Conservation (phyloP, 495 filamentous ascomycete genomes). For the Ascobolus immersus region DNA sequence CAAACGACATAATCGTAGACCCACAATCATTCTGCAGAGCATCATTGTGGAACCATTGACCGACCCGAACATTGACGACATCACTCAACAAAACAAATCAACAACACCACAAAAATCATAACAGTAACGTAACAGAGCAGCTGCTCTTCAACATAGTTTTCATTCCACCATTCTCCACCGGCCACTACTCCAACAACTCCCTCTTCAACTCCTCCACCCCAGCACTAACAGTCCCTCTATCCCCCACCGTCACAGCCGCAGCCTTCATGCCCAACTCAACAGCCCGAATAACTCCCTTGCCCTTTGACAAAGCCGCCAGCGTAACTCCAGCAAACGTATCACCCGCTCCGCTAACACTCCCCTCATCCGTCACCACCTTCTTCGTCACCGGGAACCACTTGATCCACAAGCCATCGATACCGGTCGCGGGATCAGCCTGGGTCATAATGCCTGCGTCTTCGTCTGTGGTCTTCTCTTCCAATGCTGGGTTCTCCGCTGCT, state of each 20-base stretch:
- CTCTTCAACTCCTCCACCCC: conserved; percentile 14
- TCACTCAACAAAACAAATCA: too few relatives aligned
- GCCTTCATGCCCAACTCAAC: conserved; percentile 45
- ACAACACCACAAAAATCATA: too few relatives aligned
- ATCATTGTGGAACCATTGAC: too few relatives aligned
- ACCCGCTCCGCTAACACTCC: conserved; percentile 82
- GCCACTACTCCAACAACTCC: too few relatives aligned
- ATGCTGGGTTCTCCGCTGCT: conserved; percentile 25
- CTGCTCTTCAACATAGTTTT: too few relatives aligned
- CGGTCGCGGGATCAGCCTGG: conserved; percentile 3
- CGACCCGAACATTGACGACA: too few relatives aligned
- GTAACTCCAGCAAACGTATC: conserved; percentile 72
- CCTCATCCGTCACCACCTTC: conserved; percentile 35
- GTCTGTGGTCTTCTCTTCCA: background rate
- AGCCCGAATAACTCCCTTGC: conserved; percentile 26
- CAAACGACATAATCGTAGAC: too few relatives aligned
- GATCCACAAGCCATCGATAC: conserved; percentile 69
- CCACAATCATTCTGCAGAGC: too few relatives aligned
- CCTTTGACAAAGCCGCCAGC: conserved; percentile 22
- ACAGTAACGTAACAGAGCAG: too few relatives aligned
- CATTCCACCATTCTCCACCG: too few relatives aligned
- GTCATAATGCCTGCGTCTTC: background rate
- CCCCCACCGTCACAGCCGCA: conserved; percentile 48
- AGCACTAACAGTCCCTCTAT: conserved; percentile 40
- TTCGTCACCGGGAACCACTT: conserved; percentile 45